Conservation (phyloP, 306 rosid genomes). For the Pyrus bretschneideri region DNA sequence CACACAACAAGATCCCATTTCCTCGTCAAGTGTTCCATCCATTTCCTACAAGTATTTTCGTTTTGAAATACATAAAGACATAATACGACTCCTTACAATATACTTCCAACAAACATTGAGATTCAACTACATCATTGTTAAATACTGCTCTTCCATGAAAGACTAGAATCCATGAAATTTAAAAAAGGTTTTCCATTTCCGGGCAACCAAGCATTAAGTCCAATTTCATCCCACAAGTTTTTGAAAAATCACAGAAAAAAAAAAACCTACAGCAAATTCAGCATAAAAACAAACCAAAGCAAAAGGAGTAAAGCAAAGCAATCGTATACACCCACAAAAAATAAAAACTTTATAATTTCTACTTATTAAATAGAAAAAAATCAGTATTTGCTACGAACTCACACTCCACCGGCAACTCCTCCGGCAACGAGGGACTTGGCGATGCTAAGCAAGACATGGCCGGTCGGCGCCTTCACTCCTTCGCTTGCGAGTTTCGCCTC, state of each 20-base stretch:
- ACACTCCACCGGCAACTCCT: conserved; percentile 78
- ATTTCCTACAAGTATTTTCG: neutral
- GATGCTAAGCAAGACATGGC: conserved; percentile 34
- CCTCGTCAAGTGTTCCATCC: neutral
- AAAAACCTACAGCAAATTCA: neutral
- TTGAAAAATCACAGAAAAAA: neutral
- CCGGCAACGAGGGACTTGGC: conserved; percentile 67
- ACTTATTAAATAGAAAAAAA: neutral
- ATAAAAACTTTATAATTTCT: neutral
- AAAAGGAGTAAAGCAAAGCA: neutral
- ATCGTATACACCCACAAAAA: neutral
- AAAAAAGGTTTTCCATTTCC: neutral
- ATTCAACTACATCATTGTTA: neutral
- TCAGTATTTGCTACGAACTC: conserved; percentile 21
- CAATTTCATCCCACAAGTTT: neutral
- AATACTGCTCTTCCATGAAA: neutral
- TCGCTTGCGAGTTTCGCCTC: conserved; percentile 37
- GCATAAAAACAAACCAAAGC: neutral
- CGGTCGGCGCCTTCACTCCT: conserved; percentile 39
- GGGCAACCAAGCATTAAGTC: neutral
- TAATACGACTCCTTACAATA: neutral
- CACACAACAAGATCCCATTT: neutral
- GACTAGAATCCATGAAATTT: neutral
- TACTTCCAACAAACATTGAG: neutral
- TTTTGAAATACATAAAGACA: neutral